Evolutionary conservation across 805 yeast genomes (phyloP).

Genomic region (Metschnikowia henanensis): DNA sequence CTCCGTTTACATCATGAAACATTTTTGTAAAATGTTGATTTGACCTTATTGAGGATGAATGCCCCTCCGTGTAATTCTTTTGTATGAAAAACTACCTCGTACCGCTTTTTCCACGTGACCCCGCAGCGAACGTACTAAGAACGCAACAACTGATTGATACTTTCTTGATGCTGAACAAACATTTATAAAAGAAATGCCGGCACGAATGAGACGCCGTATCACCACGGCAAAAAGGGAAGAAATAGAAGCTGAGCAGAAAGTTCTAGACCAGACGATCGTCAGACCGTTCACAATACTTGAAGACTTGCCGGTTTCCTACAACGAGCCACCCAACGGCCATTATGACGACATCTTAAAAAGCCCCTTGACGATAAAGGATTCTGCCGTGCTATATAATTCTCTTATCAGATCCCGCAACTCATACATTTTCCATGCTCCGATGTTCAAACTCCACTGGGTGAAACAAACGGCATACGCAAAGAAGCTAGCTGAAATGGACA

Average conservation of each 20-base stretch:
- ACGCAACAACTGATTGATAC: no score
- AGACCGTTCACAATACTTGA: slow-evolving; percentile 68
- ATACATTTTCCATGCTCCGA: slow-evolving; percentile 57
- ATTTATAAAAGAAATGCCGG: slow-evolving; percentile 33
- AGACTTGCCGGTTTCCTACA: slow-evolving; percentile 65
- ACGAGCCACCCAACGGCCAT: slow-evolving; percentile 59
- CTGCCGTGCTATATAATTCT: slow-evolving; percentile 71
- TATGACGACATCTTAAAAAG: slow-evolving; percentile 51
- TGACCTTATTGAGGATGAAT: no score
- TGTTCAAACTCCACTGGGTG: slow-evolving; percentile 82
- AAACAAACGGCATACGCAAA: slow-evolving; percentile 60
- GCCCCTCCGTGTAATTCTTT: no score
- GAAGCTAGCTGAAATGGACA: slow-evolving; percentile 38
- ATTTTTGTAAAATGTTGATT: no score
- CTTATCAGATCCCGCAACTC: slow-evolving; percentile 67
- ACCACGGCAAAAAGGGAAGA: slow-evolving; percentile 42
- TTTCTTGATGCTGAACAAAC: no score
- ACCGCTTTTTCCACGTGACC: no score
- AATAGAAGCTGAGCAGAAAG: slow-evolving; percentile 41
- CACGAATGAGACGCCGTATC: slow-evolving; percentile 45
- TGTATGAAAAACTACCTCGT: no score
- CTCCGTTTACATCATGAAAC: no score
- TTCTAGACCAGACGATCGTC: slow-evolving; percentile 35
- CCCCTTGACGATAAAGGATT: slow-evolving; percentile 69
- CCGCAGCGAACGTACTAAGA: no score